A percentile compares a stretch with the other conserved stretches of the same genome.
phyloP scores from a whole-genome alignment of 345 rosid genomes.

The Eutrema yunnanense region DNA sequence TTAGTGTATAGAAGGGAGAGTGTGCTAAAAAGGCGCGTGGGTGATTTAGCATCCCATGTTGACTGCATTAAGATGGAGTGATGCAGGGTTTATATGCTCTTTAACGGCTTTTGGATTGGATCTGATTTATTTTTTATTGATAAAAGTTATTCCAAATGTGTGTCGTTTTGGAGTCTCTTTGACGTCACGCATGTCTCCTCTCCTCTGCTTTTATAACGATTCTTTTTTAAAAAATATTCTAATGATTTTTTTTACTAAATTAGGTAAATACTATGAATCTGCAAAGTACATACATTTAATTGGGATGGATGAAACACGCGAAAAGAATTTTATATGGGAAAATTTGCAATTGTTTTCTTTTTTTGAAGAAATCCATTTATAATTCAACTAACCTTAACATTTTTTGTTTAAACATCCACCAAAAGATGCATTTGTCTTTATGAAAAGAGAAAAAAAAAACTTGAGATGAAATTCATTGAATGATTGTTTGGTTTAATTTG shows the following conservation, averaged over 20 bases:
- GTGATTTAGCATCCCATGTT: conserved; percentile 5
- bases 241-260: too few relatives aligned
- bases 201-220: not conserved
- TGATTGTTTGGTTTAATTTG: too few relatives aligned
- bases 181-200: conserved; percentile 26
- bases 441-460: too few relatives aligned
- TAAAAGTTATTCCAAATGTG: not conserved
- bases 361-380: too few relatives aligned
- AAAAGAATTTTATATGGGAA: too few relatives aligned
- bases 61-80: conserved; percentile 16
- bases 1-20: not conserved
- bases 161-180: conserved; percentile 20
- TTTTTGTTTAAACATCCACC: too few relatives aligned
- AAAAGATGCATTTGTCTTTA: too few relatives aligned
- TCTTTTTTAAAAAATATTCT: not conserved
- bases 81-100: conserved; percentile 14
- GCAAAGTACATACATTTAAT: not conserved
- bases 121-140: not conserved
- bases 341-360: too few relatives aligned
- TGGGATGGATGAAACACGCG: not conserved
- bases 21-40: not conserved
- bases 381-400: too few relatives aligned
- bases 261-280: not conserved
- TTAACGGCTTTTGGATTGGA: conserved; percentile 16
- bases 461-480: too few relatives aligned